Evolutionary conservation across 495 filamentous ascomycete species (phyloP).

Genomic region (Clohesyomyces aquaticus): DNA sequence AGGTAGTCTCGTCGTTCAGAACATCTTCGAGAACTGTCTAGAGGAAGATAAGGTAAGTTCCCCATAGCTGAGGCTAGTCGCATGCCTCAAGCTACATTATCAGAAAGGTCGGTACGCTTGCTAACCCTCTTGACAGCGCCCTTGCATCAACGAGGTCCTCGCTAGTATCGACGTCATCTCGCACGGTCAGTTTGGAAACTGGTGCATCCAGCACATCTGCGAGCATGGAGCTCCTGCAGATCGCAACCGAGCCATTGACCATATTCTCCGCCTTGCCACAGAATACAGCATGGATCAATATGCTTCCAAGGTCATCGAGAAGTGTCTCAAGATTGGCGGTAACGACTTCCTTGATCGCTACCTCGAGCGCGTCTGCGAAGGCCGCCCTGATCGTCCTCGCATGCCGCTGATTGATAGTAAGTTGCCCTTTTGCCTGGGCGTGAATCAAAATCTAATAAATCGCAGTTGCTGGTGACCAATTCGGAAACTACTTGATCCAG

Average conservation of each 20-base stretch:
- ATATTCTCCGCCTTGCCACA: conserved; percentile 86
- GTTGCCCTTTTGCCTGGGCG: conserved; percentile 40
- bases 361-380: conserved; percentile 90
- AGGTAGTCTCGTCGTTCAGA: conserved; percentile 95
- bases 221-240: conserved; percentile 93
- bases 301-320: conserved; percentile 98
- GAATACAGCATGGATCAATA: conserved; percentile 99
- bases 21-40: conserved; percentile 98
- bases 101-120: no score
- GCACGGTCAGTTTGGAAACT: conserved; percentile 98
- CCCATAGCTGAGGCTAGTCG: not conserved
- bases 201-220: conserved; percentile 99
- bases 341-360: conserved; percentile 90
- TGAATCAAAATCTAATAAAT: conserved; percentile 41
- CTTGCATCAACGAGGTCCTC: conserved; percentile 94
- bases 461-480: conserved; percentile 91
- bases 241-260: conserved; percentile 89
- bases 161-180: conserved; percentile 92
- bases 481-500: conserved; percentile 97
- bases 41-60: conserved; percentile 91
- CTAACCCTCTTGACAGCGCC: conserved; percentile 67
- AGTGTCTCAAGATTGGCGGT: conserved; percentile 96
- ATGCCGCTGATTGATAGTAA: conserved; percentile 95
- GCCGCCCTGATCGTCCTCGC: conserved; percentile 84
- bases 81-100: no score